These are phyloP conservation scores for Polytrichum commune DNA, from an alignment of 225 moss, liverwort and hornwort genomes.

Conservation along the genomic window DNA sequence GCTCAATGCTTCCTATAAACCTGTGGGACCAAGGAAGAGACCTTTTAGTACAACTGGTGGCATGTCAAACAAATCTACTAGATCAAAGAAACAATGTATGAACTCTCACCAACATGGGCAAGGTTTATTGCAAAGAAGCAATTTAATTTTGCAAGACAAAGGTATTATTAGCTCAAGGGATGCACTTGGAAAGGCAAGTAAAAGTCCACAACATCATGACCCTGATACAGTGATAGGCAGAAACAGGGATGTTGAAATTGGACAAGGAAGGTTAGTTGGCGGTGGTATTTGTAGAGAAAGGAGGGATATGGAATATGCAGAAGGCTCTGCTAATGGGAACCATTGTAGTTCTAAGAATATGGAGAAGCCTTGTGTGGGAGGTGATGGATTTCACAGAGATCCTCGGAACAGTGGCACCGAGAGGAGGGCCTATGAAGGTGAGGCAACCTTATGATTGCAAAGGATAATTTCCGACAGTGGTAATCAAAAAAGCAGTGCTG, in stretches of 20 bases:
- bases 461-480: neutral
- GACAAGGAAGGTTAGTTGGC: neutral
- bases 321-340: neutral
- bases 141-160: neutral
- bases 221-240: neutral
- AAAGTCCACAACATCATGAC: neutral
- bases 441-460: neutral
- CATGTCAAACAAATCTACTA: neutral
- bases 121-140: neutral
- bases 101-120: neutral
- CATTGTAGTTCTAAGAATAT: neutral
- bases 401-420: neutral
- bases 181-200: neutral
- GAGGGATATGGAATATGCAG: neutral
- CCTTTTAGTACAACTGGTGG: neutral
- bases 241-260: neutral
- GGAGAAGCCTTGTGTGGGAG: neutral
- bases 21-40: neutral
- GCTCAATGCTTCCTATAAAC: neutral
- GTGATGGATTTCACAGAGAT: neutral
- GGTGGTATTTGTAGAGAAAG: neutral
- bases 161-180: neutral
- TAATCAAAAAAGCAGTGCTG: neutral
- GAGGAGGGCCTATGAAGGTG: neutral
- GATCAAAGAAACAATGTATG: neutral